Conservation (phyloP, 352 stramenopile genomes). For the Phytopythium ostracodes region DNA sequence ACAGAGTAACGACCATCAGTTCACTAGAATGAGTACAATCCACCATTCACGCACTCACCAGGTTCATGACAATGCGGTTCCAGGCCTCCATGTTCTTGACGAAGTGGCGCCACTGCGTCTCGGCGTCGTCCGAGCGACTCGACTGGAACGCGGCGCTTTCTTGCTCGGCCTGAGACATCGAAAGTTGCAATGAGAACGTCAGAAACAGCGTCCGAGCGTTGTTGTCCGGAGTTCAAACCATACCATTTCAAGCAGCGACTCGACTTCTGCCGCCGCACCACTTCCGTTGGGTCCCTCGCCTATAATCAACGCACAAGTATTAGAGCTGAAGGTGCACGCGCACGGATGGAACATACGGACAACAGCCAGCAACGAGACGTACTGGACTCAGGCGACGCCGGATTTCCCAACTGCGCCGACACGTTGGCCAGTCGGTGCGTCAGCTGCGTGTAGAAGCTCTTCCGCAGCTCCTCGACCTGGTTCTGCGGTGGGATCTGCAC, state of each 20-base stretch:
- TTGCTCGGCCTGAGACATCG: conserved; percentile 27
- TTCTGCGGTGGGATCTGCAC: conserved; percentile 56
- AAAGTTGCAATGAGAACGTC: not conserved
- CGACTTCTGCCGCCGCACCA: conserved; percentile 8
- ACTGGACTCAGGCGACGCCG: conserved; percentile 9
- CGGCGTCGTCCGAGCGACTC: conserved; percentile 27
- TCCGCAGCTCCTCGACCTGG: conserved; percentile 53
- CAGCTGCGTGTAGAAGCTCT: conserved; percentile 62
- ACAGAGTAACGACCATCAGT: no score
- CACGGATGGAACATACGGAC: not conserved
- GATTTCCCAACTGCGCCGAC: conserved; percentile 15
- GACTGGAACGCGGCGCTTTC: conserved; percentile 35
- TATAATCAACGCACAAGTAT: not conserved
- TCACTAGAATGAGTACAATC: no score
- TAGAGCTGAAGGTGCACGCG: not conserved
- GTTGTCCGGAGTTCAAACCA: not conserved
- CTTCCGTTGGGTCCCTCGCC: not conserved
- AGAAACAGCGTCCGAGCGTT: not conserved
- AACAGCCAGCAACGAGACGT: not conserved
- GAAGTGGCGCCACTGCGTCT: conserved; percentile 70
- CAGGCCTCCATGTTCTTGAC: conserved; percentile 85
- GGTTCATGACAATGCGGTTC: conserved; percentile 82
- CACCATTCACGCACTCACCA: conserved; percentile 26
- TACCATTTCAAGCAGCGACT: conserved; percentile 51
- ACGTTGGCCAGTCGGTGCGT: conserved; percentile 35